Conservation (phyloP, 768 basidiomycete species). For the Psilocybe cubensis region DNA sequence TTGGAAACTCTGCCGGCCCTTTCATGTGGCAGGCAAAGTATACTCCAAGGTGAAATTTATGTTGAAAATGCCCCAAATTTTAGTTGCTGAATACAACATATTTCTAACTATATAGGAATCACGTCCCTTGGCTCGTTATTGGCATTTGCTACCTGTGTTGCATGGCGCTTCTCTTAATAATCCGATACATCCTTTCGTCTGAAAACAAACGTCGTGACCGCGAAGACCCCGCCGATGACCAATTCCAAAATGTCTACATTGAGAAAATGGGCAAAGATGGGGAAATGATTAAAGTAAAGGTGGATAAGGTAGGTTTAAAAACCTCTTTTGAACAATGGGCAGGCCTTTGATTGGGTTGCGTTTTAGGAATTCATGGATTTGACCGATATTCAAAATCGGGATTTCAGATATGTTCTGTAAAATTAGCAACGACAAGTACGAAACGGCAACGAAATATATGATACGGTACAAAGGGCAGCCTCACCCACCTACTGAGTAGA, state of each 20-base stretch:
- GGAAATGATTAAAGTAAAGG: conserved; percentile 52
- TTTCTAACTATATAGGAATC: conserved; percentile 49
- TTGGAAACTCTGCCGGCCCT: conserved; percentile 69
- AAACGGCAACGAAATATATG: not conserved
- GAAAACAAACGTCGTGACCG: conserved; percentile 71
- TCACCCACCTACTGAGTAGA: too few species aligned
- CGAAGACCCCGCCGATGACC: conserved; percentile 49
- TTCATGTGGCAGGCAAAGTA: conserved; percentile 80
- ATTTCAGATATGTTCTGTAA: conserved; percentile 73
- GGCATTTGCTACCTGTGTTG: conserved; percentile 62
- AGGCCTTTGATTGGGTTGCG: not conserved
- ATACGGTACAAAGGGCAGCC: too few species aligned
- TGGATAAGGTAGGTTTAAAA: conserved; percentile 62
- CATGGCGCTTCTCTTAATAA: conserved; percentile 46
- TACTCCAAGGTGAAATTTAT: conserved; percentile 54
- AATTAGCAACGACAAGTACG: not conserved
- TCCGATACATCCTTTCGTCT: conserved; percentile 54
- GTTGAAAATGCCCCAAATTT: not conserved
- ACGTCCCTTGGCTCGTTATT: conserved; percentile 79
- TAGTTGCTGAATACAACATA: too few species aligned
- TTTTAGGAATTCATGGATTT: conserved; percentile 70
- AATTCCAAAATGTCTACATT: conserved; percentile 66
- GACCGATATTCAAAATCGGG: conserved; percentile 72
- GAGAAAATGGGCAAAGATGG: conserved; percentile 57
- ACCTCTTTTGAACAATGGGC: not conserved